Evolutionary conservation across 2,329 filamentous ascomycete species (phyloP).

Genomic region (Hypoxylon sp.): DNA sequence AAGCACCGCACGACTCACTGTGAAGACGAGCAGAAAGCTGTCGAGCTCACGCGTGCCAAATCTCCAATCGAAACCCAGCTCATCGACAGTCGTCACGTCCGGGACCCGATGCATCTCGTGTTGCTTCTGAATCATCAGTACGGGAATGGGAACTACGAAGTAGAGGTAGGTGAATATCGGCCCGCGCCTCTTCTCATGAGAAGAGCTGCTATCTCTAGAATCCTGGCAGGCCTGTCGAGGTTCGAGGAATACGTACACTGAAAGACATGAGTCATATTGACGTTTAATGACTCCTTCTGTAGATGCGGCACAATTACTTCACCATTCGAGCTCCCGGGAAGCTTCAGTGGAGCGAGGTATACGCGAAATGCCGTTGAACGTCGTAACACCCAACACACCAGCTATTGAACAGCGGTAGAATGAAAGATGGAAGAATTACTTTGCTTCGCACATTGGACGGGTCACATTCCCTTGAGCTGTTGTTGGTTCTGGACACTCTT

Average conservation of each 20-base stretch:
- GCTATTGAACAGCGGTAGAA: neutral
- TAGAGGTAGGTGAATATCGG: constrained; percentile 14
- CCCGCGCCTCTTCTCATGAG: neutral
- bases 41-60: neutral
- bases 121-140: constrained; percentile 19
- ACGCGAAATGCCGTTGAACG: constrained; percentile 15
- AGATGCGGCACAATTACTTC: constrained; percentile 31
- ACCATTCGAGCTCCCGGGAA: constrained; percentile 22
- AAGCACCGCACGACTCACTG: neutral
- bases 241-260: neutral
- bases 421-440: neutral
- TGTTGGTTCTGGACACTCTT: neutral
- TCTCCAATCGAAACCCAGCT: constrained; percentile 21
- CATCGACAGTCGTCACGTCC: constrained; percentile 27
- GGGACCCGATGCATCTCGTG: constrained; percentile 25
- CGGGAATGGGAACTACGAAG: constrained; percentile 28
- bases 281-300: neutral
- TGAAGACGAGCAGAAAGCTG: neutral
- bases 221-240: neutral
- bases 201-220: neutral
- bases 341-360: constrained; percentile 24
- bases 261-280: neutral
- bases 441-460: neutral
- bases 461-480: neutral
- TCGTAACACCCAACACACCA: neutral